Conservation (phyloP, 2,329 filamentous ascomycete genomes). For the Penicillium paneum region DNA sequence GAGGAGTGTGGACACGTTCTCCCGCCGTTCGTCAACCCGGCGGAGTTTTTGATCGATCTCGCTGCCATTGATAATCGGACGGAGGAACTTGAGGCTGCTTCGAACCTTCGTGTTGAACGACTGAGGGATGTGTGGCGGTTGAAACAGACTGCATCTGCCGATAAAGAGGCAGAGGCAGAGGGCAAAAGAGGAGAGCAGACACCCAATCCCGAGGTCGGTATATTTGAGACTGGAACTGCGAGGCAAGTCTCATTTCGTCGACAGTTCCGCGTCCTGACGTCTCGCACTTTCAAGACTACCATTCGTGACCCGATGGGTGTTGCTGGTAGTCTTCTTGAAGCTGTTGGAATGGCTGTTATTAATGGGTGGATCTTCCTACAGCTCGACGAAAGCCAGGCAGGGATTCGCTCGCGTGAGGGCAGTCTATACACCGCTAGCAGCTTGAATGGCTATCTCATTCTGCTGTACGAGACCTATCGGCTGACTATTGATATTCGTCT, state of each 20-base stretch:
- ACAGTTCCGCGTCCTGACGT: conserved; percentile 64
- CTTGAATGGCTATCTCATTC: conserved; percentile 71
- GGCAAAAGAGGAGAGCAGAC: conserved; percentile 5
- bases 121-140: conserved; percentile 60
- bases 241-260: conserved; percentile 58
- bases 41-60: conserved; percentile 71
- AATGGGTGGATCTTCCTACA: conserved; percentile 70
- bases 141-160: not conserved
- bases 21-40: conserved; percentile 72
- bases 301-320: conserved; percentile 75
- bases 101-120: conserved; percentile 57
- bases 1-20: conserved; percentile 57
- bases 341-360: conserved; percentile 67
- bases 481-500: conserved; percentile 70
- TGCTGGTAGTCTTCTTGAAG: conserved; percentile 66
- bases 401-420: conserved; percentile 70
- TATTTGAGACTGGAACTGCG: conserved; percentile 5
- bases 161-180: not conserved
- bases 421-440: conserved; percentile 69
- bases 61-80: conserved; percentile 71
- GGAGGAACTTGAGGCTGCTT: conserved; percentile 61
- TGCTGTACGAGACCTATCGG: conserved; percentile 73
- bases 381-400: conserved; percentile 62
- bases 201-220: not conserved
- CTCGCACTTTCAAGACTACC: conserved; percentile 67